Evolutionary conservation across 2,329 filamentous ascomycete species (phyloP).

Genomic region (Aspergillus fructus): DNA sequence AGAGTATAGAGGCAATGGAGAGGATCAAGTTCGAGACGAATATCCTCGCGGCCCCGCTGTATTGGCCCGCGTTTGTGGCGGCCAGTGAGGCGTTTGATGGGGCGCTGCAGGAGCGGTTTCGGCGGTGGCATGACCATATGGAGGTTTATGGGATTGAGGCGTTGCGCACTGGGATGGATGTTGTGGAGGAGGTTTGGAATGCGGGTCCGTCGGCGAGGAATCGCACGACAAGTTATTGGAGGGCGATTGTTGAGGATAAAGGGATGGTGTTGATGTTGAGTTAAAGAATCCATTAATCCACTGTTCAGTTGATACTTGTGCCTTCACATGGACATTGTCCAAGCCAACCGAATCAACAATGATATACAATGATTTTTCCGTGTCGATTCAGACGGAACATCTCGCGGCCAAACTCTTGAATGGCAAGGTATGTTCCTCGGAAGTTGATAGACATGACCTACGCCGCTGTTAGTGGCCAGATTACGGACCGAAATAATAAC

Average conservation of each 20-base stretch:
- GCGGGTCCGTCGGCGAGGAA: background rate
- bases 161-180: background rate
- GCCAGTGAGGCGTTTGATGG: slow-evolving; percentile 10
- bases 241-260: too few relatives aligned
- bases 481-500: background rate
- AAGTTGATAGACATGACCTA: background rate
- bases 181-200: slow-evolving; percentile 6
- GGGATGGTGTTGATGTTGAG: too few relatives aligned
- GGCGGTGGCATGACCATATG: slow-evolving; percentile 2
- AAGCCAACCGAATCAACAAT: too few relatives aligned
- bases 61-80: slow-evolving; percentile 9
- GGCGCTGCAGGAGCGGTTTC: slow-evolving; percentile 3
- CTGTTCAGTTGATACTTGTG: too few relatives aligned
- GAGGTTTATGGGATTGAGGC: slow-evolving; percentile 3
- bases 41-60: background rate
- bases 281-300: too few relatives aligned
- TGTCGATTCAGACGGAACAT: slow-evolving; percentile 25
- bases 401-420: background rate
- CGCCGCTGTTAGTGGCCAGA: background rate
- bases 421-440: background rate
- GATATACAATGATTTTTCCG: slow-evolving; percentile 46
- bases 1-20: slow-evolving; percentile 11
- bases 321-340: too few relatives aligned
- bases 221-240: too few relatives aligned
- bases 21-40: slow-evolving; percentile 1